Conservation (phyloP, 176 grass and related monocot species). For the Avena eriantha region DNA sequence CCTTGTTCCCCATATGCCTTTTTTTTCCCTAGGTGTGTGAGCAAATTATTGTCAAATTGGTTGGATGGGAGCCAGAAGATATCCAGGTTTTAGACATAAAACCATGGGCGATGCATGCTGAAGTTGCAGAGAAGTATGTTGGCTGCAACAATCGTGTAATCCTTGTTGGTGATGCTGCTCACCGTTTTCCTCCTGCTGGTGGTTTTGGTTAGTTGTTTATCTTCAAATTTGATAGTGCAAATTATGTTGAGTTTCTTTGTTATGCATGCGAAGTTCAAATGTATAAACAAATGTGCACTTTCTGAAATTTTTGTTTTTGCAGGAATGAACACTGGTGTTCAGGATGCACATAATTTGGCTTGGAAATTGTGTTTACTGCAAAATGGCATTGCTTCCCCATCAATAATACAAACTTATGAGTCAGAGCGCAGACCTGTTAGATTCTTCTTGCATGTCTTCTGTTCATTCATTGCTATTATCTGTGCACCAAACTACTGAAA, state of each 20-base stretch:
- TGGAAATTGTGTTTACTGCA: constrained; percentile 81
- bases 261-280: constrained; percentile 6
- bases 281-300: background rate
- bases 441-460: constrained; percentile 43
- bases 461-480: constrained; percentile 19
- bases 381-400: constrained; percentile 63
- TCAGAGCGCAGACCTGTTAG: constrained; percentile 82
- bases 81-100: constrained; percentile 87
- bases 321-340: constrained; percentile 99
- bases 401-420: constrained; percentile 84
- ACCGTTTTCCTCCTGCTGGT: constrained; percentile 90
- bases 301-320: constrained; percentile 40
- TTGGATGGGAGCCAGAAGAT: constrained; percentile 76
- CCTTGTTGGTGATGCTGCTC: constrained; percentile 92
- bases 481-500: constrained; percentile 23
- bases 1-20: background rate
- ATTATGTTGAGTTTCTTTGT: constrained; percentile 18
- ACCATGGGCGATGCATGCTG: constrained; percentile 96
- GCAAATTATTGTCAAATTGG: constrained; percentile 91
- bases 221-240: constrained; percentile 17
- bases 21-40: constrained; percentile 63
- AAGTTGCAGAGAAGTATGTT: constrained; percentile 92
- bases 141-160: constrained; percentile 64
- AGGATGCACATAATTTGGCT: constrained; percentile 93
- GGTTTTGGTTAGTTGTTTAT: constrained; percentile 74